These are phyloP conservation scores for Clausena lansium DNA, from an alignment of 345 rosid genomes.

Conservation along the genomic window DNA sequence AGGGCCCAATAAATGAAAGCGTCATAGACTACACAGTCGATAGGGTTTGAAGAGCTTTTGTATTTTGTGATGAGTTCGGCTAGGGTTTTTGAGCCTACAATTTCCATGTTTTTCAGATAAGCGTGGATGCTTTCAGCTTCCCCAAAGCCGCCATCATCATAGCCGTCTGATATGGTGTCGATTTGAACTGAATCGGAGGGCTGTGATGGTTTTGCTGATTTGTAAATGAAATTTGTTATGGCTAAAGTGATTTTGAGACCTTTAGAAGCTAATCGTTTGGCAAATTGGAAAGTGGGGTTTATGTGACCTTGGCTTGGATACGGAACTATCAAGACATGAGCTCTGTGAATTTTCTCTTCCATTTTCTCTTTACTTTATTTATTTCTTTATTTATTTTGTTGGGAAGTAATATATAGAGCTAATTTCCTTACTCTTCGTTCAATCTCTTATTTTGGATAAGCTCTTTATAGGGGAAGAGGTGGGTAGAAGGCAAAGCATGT, in stretches of 20 bases:
- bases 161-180: constrained; percentile 45
- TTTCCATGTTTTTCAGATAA: constrained; percentile 37
- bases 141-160: constrained; percentile 27
- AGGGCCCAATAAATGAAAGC: constrained; percentile 63
- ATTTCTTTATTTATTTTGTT: too few species aligned
- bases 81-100: constrained; percentile 45
- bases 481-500: neutral
- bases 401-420: too few species aligned
- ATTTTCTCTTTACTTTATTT: neutral
- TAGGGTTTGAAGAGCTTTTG: constrained; percentile 19
- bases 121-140: constrained; percentile 24
- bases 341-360: constrained; percentile 11
- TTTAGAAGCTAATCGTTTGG: constrained; percentile 44
- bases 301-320: constrained; percentile 49
- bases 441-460: neutral
- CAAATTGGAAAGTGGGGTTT: constrained; percentile 47
- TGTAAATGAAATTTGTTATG: constrained; percentile 36
- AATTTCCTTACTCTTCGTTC: neutral
- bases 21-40: constrained; percentile 58
- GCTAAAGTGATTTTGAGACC: constrained; percentile 37
- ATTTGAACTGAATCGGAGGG: constrained; percentile 19
- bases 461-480: neutral
- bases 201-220: constrained; percentile 16
- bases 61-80: constrained; percentile 41
- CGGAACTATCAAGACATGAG: constrained; percentile 34